Conservation (phyloP, 139 green algal species). For the Monoraphidium neglectum region DNA sequence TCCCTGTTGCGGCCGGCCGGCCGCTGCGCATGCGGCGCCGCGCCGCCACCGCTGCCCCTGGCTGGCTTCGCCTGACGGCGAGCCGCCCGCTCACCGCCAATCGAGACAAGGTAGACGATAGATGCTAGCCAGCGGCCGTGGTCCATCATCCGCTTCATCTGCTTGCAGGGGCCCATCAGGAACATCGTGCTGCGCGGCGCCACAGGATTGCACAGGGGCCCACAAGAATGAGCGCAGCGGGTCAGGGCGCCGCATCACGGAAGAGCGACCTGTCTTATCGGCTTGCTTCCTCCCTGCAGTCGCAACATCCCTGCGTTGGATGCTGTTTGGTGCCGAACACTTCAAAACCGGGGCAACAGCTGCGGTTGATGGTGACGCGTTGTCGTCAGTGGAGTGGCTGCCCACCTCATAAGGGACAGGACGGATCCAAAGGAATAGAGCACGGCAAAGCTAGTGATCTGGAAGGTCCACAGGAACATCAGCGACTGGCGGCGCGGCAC, state of each 20-base stretch:
- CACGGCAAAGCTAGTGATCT: constrained; percentile 29
- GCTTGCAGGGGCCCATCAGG: constrained; percentile 58
- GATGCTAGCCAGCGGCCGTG: too few relatives aligned
- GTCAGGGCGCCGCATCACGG: background rate
- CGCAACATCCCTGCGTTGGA: background rate
- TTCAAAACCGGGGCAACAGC: background rate
- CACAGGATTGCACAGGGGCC: background rate
- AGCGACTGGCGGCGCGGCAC: constrained; percentile 39
- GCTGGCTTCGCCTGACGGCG: too few relatives aligned
- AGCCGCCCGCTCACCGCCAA: too few relatives aligned
- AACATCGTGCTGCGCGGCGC: constrained; percentile 47
- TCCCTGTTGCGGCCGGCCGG: too few relatives aligned
- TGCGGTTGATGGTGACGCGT: too few relatives aligned
- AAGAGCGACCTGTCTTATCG: background rate
- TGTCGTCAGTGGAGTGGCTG: too few relatives aligned
- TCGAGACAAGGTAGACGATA: too few relatives aligned
- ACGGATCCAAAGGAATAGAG: constrained; percentile 48
- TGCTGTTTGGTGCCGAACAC: too few relatives aligned
- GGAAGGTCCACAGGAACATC: constrained; percentile 55
- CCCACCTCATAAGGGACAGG: constrained; percentile 38
- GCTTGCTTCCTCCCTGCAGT: background rate
- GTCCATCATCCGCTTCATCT: constrained; percentile 30
- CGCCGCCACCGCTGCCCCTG: too few relatives aligned
- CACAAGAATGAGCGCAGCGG: background rate
- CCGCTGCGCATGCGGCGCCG: too few relatives aligned